Conservation (phyloP, 2,329 filamentous ascomycete species). For the Clonostachys byssicola region DNA sequence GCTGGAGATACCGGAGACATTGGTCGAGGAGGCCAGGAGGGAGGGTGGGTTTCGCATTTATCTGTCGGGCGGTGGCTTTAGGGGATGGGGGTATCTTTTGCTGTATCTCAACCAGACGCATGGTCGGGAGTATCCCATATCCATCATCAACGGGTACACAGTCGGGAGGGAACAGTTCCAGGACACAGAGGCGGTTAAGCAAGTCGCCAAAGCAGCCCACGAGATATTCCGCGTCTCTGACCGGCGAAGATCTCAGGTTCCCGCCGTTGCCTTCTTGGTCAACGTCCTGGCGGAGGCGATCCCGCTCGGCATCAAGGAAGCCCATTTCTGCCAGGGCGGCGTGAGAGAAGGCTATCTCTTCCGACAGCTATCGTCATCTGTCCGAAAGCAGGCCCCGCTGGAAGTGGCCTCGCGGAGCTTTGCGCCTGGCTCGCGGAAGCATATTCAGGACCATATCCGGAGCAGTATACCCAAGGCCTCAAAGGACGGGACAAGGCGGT, state of each 20-base stretch:
- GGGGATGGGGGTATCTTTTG: slow-evolving; percentile 68
- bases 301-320: slow-evolving; percentile 51
- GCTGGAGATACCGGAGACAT: slow-evolving; percentile 47
- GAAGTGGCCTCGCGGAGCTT: slow-evolving; percentile 53
- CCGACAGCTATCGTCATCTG: slow-evolving; percentile 36
- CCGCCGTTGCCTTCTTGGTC: slow-evolving; percentile 63
- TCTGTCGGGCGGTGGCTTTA: slow-evolving; percentile 66
- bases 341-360: slow-evolving; percentile 66
- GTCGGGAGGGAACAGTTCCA: slow-evolving; percentile 45
- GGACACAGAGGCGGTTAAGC: slow-evolving; percentile 32
- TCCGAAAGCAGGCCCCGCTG: slow-evolving; percentile 51
- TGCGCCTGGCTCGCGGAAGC: slow-evolving; percentile 38
- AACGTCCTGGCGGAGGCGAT: slow-evolving; percentile 57
- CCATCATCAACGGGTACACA: slow-evolving; percentile 67
- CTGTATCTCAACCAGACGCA: slow-evolving; percentile 51
- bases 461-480: slow-evolving; percentile 35
- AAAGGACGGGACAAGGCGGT: slow-evolving; percentile 11
- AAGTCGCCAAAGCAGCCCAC: slow-evolving; percentile 24
- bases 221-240: slow-evolving; percentile 59
- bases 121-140: slow-evolving; percentile 61
- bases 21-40: slow-evolving; percentile 35
- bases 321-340: slow-evolving; percentile 68
- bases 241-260: slow-evolving; percentile 60
- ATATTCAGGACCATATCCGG: slow-evolving; percentile 42
- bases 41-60: slow-evolving; percentile 55